These are phyloP conservation scores for Aureobasidium sp. DNA, from an alignment of 2,329 filamentous ascomycete species.

Conservation along the genomic window DNA sequence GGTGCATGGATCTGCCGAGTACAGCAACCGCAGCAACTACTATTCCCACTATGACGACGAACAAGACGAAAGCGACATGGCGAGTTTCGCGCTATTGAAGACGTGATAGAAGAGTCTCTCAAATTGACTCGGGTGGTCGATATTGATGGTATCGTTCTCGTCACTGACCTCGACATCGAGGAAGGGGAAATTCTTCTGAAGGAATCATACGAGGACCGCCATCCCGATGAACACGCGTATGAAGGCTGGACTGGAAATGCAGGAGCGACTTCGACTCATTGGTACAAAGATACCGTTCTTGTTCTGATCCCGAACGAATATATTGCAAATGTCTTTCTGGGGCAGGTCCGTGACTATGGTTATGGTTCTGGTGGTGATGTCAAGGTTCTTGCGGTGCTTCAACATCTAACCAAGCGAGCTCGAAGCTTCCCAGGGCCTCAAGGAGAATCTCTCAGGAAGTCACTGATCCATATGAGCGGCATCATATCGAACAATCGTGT, in stretches of 20 bases:
- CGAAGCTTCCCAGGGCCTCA: not conserved
- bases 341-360: too few species aligned
- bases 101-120: constrained; percentile 12
- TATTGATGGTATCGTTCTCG: constrained; percentile 16
- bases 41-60: constrained; percentile 13
- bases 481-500: not conserved
- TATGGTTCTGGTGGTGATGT: not conserved
- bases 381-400: not conserved
- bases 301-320: not conserved
- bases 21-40: not conserved
- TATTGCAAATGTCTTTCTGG: not conserved
- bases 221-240: constrained; percentile 27
- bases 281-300: constrained; percentile 26
- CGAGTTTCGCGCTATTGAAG: constrained; percentile 10
- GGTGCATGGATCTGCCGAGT: constrained; percentile 5
- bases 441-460: not conserved
- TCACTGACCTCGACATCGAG: constrained; percentile 16
- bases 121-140: constrained; percentile 19
- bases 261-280: constrained; percentile 21
- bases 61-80: constrained; percentile 8
- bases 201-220: constrained; percentile 20
- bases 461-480: not conserved
- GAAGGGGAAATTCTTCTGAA: constrained; percentile 20
- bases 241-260: constrained; percentile 27
- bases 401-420: not conserved